A percentile compares a stretch with the other conserved stretches of the same genome.
These are phyloP conservation scores for Chloris gayana DNA, from an alignment of 176 grass and related monocot species.

Conservation along the genomic window DNA sequence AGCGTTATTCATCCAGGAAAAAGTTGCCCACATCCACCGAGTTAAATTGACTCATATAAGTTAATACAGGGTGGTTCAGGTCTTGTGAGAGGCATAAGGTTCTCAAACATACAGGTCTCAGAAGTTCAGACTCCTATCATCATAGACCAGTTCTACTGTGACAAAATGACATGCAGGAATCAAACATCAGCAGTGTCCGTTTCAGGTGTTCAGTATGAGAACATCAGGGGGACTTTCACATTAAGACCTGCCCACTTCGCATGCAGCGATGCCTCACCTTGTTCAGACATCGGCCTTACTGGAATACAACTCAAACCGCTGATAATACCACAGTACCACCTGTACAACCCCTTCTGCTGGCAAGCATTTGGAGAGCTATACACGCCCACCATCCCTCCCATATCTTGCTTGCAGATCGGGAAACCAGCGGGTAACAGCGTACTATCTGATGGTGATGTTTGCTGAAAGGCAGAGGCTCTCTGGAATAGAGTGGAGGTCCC, in stretches of 20 bases:
- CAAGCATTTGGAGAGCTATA: conserved; percentile 69
- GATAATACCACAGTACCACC: conserved; percentile 46
- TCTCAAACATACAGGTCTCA: conserved; percentile 81
- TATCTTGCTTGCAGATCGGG: conserved; percentile 79
- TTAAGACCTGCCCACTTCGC: conserved; percentile 78
- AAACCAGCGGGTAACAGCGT: conserved; percentile 74
- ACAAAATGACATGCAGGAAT: conserved; percentile 59
- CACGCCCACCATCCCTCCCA: conserved; percentile 67
- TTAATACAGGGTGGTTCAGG: conserved; percentile 72
- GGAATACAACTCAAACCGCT: conserved; percentile 66
- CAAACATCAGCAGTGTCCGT: conserved; percentile 64
- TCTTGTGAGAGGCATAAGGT: conserved; percentile 65
- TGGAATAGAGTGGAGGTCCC: neutral
- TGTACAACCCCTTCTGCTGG: conserved; percentile 81
- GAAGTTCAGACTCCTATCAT: conserved; percentile 88
- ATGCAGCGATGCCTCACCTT: conserved; percentile 72
- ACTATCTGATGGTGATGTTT: conserved; percentile 62
- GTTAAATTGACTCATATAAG: neutral
- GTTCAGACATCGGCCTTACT: conserved; percentile 74
- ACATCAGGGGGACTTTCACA: conserved; percentile 76
- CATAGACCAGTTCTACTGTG: conserved; percentile 91
- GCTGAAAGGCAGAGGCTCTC: conserved; percentile 58
- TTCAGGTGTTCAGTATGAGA: conserved; percentile 73
- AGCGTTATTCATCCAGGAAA: neutral
- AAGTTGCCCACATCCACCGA: neutral